Conservation (phyloP, 352 stramenopile species). For the Plasmopara muralis region DNA sequence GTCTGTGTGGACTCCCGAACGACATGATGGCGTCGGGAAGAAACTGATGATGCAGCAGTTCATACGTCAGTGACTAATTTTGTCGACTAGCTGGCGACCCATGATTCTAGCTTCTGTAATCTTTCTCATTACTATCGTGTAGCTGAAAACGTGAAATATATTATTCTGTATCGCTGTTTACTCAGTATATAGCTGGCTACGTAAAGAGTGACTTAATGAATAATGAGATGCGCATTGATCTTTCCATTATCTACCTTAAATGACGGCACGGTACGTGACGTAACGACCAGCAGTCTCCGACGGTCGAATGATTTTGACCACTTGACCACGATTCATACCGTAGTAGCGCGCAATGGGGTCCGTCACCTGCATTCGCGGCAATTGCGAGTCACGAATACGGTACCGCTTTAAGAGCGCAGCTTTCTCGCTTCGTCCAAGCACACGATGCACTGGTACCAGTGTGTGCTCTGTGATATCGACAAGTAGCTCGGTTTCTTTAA, state of each 20-base stretch:
- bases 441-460: conserved; percentile 97
- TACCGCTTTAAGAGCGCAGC: conserved; percentile 97
- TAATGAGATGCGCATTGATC: no score
- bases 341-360: conserved; percentile 99
- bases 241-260: conserved; percentile 59
- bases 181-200: no score
- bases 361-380: conserved; percentile 98
- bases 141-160: no score
- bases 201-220: no score
- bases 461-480: conserved; percentile 99
- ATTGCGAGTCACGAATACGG: conserved; percentile 97
- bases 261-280: conserved; percentile 98
- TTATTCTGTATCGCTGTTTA: no score
- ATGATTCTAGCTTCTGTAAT: no score
- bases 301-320: conserved; percentile 99
- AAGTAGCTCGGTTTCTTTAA: conserved; percentile 98
- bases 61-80: no score
- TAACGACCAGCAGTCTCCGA: conserved; percentile 99
- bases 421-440: conserved; percentile 96
- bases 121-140: no score
- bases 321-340: conserved; percentile 93
- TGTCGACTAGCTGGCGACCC: no score
- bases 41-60: no score
- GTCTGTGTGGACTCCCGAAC: no score
- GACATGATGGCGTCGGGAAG: no score